A percentile compares a stretch with the other conserved stretches of the same genome.
Conservation (phyloP, 768 basidiomycete species). For the Termitomyces heimii region DNA sequence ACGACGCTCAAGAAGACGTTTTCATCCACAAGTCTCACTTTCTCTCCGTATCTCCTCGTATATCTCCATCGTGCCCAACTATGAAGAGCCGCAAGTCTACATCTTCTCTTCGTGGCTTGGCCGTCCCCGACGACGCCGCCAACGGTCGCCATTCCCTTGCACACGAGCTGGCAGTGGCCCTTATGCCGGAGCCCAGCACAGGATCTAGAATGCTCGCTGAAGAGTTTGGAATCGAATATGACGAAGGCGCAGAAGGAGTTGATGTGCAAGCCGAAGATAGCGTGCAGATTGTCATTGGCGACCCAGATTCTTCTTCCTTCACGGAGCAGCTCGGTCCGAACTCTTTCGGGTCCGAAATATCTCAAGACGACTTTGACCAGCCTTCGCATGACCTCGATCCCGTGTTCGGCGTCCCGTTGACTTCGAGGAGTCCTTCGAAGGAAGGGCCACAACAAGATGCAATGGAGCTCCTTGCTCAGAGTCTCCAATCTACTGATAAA, state of each 20-base stretch:
- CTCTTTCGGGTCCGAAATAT: slow-evolving; percentile 22
- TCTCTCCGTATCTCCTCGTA: slow-evolving; percentile 26
- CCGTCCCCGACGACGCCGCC: slow-evolving; percentile 35
- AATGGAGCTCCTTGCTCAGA: slow-evolving; percentile 66
- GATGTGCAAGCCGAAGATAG: slow-evolving; percentile 40
- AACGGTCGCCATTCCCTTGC: slow-evolving; percentile 67
- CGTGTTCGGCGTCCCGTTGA: slow-evolving; percentile 32
- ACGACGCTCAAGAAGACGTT: slow-evolving; percentile 25
- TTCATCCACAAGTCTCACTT: slow-evolving; percentile 24
- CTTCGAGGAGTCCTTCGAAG: slow-evolving; percentile 23
- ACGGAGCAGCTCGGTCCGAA: slow-evolving; percentile 34
- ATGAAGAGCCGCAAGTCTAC: slow-evolving; percentile 40
- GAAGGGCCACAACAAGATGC: slow-evolving; percentile 45
- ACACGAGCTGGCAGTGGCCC: slow-evolving; percentile 80
- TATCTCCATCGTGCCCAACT: slow-evolving; percentile 29
- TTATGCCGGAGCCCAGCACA: slow-evolving; percentile 81
- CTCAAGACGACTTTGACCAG: slow-evolving; percentile 22
- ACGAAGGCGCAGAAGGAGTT: slow-evolving; percentile 81
- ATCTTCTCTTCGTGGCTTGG: slow-evolving; percentile 40
- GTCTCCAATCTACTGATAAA: slow-evolving; percentile 71
- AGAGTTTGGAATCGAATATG: slow-evolving; percentile 87
- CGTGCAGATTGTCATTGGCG: slow-evolving; percentile 23
- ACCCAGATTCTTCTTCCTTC: slow-evolving; percentile 30
- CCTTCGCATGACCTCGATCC: slow-evolving; percentile 35
- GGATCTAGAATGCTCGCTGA: slow-evolving; percentile 77